These are phyloP conservation scores for Ogataea kodamae DNA, from an alignment of 805 yeast genomes.

Conservation along the genomic window DNA sequence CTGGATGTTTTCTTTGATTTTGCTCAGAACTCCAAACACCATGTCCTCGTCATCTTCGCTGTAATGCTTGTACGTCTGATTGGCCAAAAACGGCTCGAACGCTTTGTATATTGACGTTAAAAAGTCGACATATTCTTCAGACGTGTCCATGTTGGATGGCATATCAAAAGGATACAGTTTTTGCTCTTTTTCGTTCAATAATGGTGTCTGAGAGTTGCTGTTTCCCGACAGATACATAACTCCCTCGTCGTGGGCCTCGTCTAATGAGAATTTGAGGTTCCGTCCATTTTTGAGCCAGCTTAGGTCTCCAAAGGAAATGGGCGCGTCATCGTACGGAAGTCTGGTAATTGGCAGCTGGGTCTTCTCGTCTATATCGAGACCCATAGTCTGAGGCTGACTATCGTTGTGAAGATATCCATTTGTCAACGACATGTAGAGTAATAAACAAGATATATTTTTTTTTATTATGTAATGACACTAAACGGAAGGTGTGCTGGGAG, in stretches of 20 bases:
- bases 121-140: constrained; percentile 43
- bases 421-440: no score
- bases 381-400: no score
- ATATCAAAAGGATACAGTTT: constrained; percentile 40
- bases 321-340: constrained; percentile 35
- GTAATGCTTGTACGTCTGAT: constrained; percentile 38
- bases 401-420: no score
- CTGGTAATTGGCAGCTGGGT: constrained; percentile 30
- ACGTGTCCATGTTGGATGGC: constrained; percentile 36
- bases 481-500: no score
- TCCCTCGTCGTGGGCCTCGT: constrained; percentile 41
- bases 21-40: constrained; percentile 30
- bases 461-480: background rate
- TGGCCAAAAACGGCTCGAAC: constrained; percentile 48
- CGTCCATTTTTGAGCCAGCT: constrained; percentile 36
- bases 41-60: constrained; percentile 23
- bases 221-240: constrained; percentile 35
- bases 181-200: constrained; percentile 35
- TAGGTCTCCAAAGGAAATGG: constrained; percentile 27
- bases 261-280: constrained; percentile 43
- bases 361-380: constrained; percentile 22
- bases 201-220: constrained; percentile 12
- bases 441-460: no score
- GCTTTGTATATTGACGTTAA: constrained; percentile 49
- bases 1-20: constrained; percentile 34